A percentile compares a stretch with the other conserved stretches of the same genome.
These are phyloP conservation scores for Carex littledalei DNA, from an alignment of 176 grass and related monocot species.

Conservation along the genomic window DNA sequence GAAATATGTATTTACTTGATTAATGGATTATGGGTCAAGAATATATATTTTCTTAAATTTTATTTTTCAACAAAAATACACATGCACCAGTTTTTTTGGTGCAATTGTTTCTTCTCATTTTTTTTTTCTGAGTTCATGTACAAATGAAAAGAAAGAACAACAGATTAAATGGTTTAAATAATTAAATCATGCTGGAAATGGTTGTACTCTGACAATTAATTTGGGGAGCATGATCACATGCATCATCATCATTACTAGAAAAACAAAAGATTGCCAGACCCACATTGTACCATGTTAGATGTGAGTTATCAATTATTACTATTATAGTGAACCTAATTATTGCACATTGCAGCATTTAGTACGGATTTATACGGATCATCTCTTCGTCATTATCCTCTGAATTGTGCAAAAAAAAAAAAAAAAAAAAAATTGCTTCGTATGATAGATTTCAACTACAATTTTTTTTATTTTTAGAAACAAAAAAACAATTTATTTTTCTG, in stretches of 20 bases:
- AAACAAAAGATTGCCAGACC: neutral
- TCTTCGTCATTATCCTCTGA: constrained; percentile 3
- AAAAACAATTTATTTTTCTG: too few relatives aligned
- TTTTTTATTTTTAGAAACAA: too few relatives aligned
- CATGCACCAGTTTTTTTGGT: neutral
- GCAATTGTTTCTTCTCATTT: neutral
- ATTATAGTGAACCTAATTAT: constrained; percentile 1
- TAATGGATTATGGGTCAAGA: too few relatives aligned
- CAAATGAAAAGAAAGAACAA: neutral
- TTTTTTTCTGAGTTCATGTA: neutral
- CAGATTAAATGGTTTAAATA: neutral
- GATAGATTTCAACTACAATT: too few relatives aligned
- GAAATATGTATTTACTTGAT: too few relatives aligned
- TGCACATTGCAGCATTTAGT: neutral
- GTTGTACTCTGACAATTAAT: neutral
- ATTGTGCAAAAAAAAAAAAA: neutral
- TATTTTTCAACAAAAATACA: neutral
- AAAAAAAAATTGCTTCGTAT: too few relatives aligned
- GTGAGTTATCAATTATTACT: constrained; percentile 18
- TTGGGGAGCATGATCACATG: constrained; percentile 19
- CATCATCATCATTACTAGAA: constrained; percentile 6
- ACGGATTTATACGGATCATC: neutral
- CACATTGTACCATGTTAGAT: constrained; percentile 18
- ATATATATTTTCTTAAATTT: too few relatives aligned
- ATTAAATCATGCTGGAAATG: constrained; percentile 11